These are phyloP conservation scores for Annulohypoxylon bovei DNA, from an alignment of 495 filamentous ascomycete genomes.

Conservation along the genomic window DNA sequence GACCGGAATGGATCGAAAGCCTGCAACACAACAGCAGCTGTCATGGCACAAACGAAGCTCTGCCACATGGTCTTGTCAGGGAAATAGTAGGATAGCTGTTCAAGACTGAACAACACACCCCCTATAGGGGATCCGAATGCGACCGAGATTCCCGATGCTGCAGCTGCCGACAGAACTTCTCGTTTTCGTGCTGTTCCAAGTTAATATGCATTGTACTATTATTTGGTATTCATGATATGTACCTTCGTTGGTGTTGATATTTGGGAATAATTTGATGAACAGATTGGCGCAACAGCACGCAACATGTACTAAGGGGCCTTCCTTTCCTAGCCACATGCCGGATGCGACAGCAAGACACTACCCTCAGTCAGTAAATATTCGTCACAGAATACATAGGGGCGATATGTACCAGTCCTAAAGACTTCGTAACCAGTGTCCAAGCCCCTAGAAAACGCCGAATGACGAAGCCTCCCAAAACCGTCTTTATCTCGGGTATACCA, in stretches of 20 bases:
- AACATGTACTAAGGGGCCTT: conserved; percentile 96
- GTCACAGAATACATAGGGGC: not conserved
- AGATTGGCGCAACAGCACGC: conserved; percentile 97
- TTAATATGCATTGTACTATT: conserved; percentile 18
- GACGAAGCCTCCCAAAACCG: conserved; percentile 92
- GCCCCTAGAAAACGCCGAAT: conserved; percentile 89
- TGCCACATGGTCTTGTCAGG: conserved; percentile 99
- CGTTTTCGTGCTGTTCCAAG: conserved; percentile 79
- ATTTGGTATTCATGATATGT: conserved; percentile 25
- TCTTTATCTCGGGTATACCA: conserved; percentile 98
- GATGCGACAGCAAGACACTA: conserved; percentile 94
- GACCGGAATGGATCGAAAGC: conserved; percentile 94
- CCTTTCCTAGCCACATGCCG: conserved; percentile 97
- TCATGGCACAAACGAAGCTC: conserved; percentile 98
- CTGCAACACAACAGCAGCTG: conserved; percentile 91
- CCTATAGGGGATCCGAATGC: conserved; percentile 98
- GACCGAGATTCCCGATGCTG: conserved; percentile 94
- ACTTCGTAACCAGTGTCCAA: conserved; percentile 95
- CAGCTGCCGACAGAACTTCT: conserved; percentile 93
- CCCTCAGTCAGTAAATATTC: conserved; percentile 37
- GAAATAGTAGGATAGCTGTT: conserved; percentile 98
- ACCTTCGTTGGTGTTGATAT: conserved; percentile 91
- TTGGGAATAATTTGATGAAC: conserved; percentile 89
- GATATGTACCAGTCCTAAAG: conserved; percentile 79
- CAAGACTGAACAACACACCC: conserved; percentile 90